phyloP scores from a whole-genome alignment of 2,329 filamentous ascomycete genomes.

The Fusarium mangiferae region DNA sequence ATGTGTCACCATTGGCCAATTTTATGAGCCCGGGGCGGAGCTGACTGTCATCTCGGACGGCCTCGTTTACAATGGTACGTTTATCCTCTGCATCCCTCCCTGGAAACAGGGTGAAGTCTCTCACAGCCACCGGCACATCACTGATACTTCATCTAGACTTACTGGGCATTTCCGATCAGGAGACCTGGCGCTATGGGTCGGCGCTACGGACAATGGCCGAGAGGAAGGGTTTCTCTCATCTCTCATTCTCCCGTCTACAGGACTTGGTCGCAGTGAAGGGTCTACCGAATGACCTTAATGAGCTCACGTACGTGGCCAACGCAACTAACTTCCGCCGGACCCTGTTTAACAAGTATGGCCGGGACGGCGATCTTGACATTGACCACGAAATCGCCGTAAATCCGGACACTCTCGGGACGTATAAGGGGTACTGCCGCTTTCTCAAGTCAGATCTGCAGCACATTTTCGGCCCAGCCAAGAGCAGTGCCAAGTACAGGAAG shows the following conservation, averaged over 20 bases:
- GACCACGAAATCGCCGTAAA: conserved; percentile 44
- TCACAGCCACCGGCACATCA: too few relatives aligned
- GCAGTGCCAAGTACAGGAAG: conserved; percentile 36
- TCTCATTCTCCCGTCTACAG: conserved; percentile 58
- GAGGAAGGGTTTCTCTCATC: conserved; percentile 52
- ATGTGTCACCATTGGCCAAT: conserved; percentile 39
- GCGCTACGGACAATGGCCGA: conserved; percentile 52
- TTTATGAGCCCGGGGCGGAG: conserved; percentile 44
- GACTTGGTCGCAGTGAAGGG: conserved; percentile 51
- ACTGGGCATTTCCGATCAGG: conserved; percentile 56
- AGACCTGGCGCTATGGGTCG: conserved; percentile 62
- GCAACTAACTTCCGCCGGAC: conserved; percentile 44
- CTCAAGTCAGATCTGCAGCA: conserved; percentile 45
- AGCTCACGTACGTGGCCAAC: conserved; percentile 53
- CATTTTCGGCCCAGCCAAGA: conserved; percentile 38
- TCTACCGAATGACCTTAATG: conserved; percentile 52
- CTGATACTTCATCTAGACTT: conserved; percentile 37
- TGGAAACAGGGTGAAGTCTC: background rate
- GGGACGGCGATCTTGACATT: conserved; percentile 40
- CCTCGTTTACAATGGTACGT: conserved; percentile 61
- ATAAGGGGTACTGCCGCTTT: conserved; percentile 45
- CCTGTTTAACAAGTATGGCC: conserved; percentile 41
- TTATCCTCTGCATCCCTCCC: background rate
- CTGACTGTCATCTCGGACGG: conserved; percentile 62
- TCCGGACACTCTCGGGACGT: conserved; percentile 44